phyloP scores from a whole-genome alignment of 768 basidiomycete genomes.

The Omphalotus guepiniiformis region DNA sequence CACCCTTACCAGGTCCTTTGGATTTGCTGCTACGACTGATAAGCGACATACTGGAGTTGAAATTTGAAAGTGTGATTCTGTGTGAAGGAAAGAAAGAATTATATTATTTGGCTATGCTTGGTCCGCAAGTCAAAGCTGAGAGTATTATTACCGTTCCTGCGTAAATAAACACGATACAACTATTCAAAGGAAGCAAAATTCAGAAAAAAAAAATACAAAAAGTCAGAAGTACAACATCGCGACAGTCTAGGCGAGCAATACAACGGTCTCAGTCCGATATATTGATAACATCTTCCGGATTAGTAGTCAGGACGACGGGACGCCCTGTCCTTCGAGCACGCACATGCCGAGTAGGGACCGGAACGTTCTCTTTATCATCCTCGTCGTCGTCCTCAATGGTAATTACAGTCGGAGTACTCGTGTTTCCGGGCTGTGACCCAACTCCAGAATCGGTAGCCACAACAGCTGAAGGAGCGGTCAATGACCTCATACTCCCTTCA shows the following conservation, averaged over 20 bases:
- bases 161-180: too few relatives aligned
- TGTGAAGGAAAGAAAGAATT: too few relatives aligned
- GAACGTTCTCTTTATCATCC: conserved; percentile 63
- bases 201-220: too few relatives aligned
- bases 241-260: neutral
- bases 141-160: too few relatives aligned
- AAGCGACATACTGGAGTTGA: conserved; percentile 38
- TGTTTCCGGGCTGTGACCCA: too few relatives aligned
- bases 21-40: conserved; percentile 37
- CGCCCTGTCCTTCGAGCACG: conserved; percentile 29
- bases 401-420: too few relatives aligned
- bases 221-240: neutral
- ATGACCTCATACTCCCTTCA: conserved; percentile 11
- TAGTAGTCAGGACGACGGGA: conserved; percentile 17
- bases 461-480: neutral
- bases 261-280: conserved; percentile 22
- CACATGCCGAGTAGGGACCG: conserved; percentile 46
- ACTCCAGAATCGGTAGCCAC: neutral
- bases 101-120: too few relatives aligned
- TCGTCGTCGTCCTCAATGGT: conserved; percentile 42
- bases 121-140: too few relatives aligned
- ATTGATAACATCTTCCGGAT: conserved; percentile 49
- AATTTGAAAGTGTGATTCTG: too few relatives aligned
- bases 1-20: conserved; percentile 43
- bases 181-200: too few relatives aligned